Conservation (phyloP, 345 rosid genomes). For the Citrus inodora region DNA sequence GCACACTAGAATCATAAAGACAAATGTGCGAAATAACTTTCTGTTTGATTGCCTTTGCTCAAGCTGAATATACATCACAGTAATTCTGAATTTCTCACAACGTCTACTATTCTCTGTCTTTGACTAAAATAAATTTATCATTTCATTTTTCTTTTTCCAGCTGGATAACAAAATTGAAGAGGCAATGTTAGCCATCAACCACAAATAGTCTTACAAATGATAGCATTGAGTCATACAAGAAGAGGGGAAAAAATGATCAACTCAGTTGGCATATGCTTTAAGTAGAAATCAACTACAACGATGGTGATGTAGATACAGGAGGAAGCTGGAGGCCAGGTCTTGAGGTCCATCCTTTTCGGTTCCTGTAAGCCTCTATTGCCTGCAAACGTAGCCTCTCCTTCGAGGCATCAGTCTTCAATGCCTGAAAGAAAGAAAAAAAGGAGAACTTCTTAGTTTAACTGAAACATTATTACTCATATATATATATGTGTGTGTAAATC, state of each 20-base stretch:
- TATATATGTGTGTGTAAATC: not conserved
- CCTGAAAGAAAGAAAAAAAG: slow-evolving; percentile 32
- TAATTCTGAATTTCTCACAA: not conserved
- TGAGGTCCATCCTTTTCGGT: slow-evolving; percentile 63
- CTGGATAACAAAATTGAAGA: not conserved
- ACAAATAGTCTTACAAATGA: not conserved
- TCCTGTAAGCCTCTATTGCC: slow-evolving; percentile 78
- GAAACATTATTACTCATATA: not conserved
- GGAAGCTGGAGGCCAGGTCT: slow-evolving; percentile 70
- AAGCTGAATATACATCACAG: not conserved
- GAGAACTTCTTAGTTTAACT: not conserved
- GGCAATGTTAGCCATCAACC: not conserved
- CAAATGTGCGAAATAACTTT: not conserved
- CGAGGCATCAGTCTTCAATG: slow-evolving; percentile 52
- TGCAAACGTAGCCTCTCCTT: slow-evolving; percentile 67
- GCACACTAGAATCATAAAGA: not conserved
- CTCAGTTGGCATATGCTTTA: not conserved
- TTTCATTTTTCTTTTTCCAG: not conserved
- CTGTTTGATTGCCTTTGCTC: not conserved
- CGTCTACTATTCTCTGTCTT: not conserved
- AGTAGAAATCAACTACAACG: slow-evolving; percentile 7
- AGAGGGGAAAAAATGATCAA: not conserved
- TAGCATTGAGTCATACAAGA: not conserved
- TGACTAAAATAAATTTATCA: not conserved
- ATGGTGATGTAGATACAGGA: slow-evolving; percentile 15